phyloP scores from a whole-genome alignment of 495 filamentous ascomycete genomes.

The Apodospora peruviana region DNA sequence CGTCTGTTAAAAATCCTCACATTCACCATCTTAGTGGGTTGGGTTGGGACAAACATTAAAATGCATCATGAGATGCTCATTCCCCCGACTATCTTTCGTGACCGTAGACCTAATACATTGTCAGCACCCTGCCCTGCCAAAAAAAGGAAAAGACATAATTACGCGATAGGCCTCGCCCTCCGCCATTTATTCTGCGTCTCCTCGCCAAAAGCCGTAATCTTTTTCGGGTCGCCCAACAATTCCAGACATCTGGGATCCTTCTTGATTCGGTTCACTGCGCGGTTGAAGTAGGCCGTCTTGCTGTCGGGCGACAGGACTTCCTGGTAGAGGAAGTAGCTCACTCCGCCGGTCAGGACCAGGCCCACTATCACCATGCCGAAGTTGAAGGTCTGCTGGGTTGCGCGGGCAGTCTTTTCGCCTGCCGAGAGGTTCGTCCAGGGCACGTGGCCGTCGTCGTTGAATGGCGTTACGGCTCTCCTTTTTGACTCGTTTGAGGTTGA shows the following conservation, averaged over 20 bases:
- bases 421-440: conserved; percentile 70
- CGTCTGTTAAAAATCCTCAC: not conserved
- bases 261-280: conserved; percentile 73
- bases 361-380: conserved; percentile 72
- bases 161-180: conserved; percentile 79
- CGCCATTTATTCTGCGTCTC: conserved; percentile 78
- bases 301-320: conserved; percentile 86
- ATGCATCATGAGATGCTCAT: conserved; percentile 78
- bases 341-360: conserved; percentile 69
- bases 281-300: conserved; percentile 82
- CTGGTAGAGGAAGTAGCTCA: conserved; percentile 71
- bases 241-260: conserved; percentile 61
- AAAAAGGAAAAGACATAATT: conserved; percentile 24
- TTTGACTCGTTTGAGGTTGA: conserved; percentile 16
- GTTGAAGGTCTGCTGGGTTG: conserved; percentile 88
- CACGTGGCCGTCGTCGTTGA: conserved; percentile 75
- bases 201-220: conserved; percentile 82
- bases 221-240: conserved; percentile 67
- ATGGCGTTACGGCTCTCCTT: conserved; percentile 66
- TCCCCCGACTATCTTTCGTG: conserved; percentile 66
- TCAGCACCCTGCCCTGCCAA: too few species aligned
- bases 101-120: conserved; percentile 62
- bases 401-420: conserved; percentile 74
- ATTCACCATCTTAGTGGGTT: conserved; percentile 1
- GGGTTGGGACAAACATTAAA: conserved; percentile 62